These are phyloP conservation scores for Elongisporangium prolatum DNA, from an alignment of 352 stramenopile species.

Conservation along the genomic window DNA sequence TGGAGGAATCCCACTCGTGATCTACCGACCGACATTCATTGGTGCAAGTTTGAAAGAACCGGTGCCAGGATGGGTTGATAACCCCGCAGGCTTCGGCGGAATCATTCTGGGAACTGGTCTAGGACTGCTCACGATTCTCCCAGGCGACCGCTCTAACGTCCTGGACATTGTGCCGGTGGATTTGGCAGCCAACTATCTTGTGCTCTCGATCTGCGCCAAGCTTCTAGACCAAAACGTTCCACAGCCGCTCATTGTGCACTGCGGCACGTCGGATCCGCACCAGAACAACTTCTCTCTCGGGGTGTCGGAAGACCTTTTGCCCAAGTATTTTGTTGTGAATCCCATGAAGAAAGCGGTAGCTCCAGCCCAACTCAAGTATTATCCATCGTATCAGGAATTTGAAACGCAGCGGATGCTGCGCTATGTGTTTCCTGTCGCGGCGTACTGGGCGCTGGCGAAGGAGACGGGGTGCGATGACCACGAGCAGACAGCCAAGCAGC, in stretches of 20 bases:
- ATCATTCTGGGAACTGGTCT: conserved; percentile 75
- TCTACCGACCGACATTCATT: conserved; percentile 84
- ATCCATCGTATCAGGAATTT: conserved; percentile 72
- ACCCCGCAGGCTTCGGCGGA: conserved; percentile 66
- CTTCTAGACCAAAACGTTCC: conserved; percentile 3
- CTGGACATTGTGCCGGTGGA: conserved; percentile 83
- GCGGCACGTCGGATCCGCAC: conserved; percentile 66
- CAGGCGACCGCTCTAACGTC: conserved; percentile 69
- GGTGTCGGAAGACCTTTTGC: conserved; percentile 48
- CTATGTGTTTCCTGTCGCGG: conserved; percentile 73
- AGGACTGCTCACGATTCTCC: conserved; percentile 78
- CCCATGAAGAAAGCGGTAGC: conserved; percentile 43
- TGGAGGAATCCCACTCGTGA: conserved; percentile 54
- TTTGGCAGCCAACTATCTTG: conserved; percentile 72
- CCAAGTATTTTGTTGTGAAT: conserved; percentile 70
- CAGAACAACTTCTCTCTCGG: conserved; percentile 76
- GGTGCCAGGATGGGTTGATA: conserved; percentile 76
- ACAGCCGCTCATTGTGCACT: conserved; percentile 65
- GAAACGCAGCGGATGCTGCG: conserved; percentile 76
- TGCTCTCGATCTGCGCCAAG: conserved; percentile 46
- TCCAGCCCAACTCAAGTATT: conserved; percentile 67
- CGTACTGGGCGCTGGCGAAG: conserved; percentile 73
- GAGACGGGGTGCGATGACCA: conserved; percentile 51
- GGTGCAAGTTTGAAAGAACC: conserved; percentile 81
- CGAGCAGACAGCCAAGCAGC: conserved; percentile 52